Evolutionary conservation across 768 basidiomycete species (phyloP).

Genomic region (Lyophyllum shimeji): DNA sequence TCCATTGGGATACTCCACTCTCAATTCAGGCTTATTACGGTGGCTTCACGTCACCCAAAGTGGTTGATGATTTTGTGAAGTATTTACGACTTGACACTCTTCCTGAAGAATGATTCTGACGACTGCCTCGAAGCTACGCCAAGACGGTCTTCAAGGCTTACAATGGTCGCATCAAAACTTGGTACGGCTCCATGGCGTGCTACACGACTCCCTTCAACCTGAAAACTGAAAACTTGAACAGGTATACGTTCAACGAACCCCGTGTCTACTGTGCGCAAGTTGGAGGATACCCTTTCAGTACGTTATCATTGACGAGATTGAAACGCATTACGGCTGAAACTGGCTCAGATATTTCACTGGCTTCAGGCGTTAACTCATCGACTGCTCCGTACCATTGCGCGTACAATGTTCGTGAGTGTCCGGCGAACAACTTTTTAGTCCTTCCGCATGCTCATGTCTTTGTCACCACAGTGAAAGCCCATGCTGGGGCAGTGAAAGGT

Average conservation of each 20-base stretch:
- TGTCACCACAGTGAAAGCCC: slow-evolving; percentile 38
- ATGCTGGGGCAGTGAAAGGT: slow-evolving; percentile 52
- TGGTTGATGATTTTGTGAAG: slow-evolving; percentile 50
- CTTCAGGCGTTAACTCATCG: slow-evolving; percentile 41
- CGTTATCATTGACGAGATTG: slow-evolving; percentile 3
- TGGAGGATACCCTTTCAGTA: slow-evolving; percentile 42
- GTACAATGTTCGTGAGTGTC: slow-evolving; percentile 40
- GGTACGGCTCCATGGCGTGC: slow-evolving; percentile 22
- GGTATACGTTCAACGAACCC: slow-evolving; percentile 56
- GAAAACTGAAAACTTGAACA: slow-evolving; percentile 9
- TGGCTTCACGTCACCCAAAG: slow-evolving; percentile 43
- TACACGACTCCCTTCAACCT: background rate
- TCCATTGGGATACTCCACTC: slow-evolving; percentile 51
- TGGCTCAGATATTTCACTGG: slow-evolving; percentile 33
- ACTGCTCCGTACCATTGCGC: slow-evolving; percentile 45
- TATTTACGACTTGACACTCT: slow-evolving; percentile 14
- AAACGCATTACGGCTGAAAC: background rate
- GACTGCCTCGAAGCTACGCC: slow-evolving; percentile 39
- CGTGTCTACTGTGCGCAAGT: slow-evolving; percentile 40
- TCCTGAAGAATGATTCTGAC: background rate
- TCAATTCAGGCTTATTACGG: slow-evolving; percentile 49
- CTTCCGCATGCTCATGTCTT: background rate
- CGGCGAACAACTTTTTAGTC: background rate
- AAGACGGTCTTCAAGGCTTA: slow-evolving; percentile 48
- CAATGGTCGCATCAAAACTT: slow-evolving; percentile 48